Base-by-base conservation (phyloP, 2,329 filamentous ascomycete genomes). In the Metarhizium robertsii region DNA sequence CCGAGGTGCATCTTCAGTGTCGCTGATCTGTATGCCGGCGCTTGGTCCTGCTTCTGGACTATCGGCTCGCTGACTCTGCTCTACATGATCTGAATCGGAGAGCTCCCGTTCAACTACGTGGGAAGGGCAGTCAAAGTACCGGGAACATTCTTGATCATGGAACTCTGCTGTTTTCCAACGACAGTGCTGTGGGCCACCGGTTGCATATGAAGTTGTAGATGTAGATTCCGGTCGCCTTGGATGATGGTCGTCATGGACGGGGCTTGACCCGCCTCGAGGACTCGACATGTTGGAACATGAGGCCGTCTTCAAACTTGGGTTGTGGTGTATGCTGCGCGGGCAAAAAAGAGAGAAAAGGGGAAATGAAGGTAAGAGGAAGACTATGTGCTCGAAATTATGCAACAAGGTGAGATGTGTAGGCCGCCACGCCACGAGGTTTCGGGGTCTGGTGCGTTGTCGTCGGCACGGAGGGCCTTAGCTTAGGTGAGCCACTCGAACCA, bases 111-210 rank as follows among this genome's bases (percentile, higher is more conserved):
- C 72, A 49, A 75, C 60, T 18, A 67, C 58, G 55, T 79, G 77
- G 4, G 74, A 72, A 36, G 76, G 77, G 47, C 76, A 79, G 65
- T 79, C 77, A 55, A 76, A 71, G 62, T 70, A 79, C 50, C 70
- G 71, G 11, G 70, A 69, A 61, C 76, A 78, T 63, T 79, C 76
- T 51, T 71, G 68, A 52, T 75, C 69, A 59, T 74, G 61, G 48
- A 69, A 74, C 14, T 66, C 64, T 18, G 62, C 25, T 10, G 68
- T 74, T 52, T 69, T 70, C 68, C 73, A 76, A 40, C 61, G 68
- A 56, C 75, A 78, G 34, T 52, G 11, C n/a, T 10, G 25, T 25
- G 50, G 18, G 18, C 36, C 34, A 25, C 36, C 50, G 29, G 4
- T 25, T 4, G 18, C n/a, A 5, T 53, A 10, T 29, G 66, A 63